Percentiles rank a stretch among this genome's conserved stretches.
These are phyloP conservation scores for Komagataella pseudopastoris DNA, from an alignment of 805 yeast genomes.

Conservation along the genomic window DNA sequence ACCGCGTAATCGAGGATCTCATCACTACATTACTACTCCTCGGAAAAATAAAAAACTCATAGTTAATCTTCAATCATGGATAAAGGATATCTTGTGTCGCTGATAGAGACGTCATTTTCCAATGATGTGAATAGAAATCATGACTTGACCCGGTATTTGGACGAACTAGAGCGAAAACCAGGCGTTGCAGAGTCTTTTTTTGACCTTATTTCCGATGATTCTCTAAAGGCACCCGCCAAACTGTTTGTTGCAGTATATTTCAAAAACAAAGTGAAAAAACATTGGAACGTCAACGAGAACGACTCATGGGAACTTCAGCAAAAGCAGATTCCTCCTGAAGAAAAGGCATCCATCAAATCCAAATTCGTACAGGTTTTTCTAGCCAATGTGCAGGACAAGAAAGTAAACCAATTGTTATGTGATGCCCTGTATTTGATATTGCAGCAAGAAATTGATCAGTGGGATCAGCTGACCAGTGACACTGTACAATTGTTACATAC, in stretches of 20 bases:
- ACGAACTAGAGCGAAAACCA: conserved; percentile 24
- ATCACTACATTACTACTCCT: not conserved
- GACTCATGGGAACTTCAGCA: conserved; percentile 8
- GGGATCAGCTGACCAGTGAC: conserved; percentile 39
- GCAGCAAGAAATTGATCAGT: conserved; percentile 23
- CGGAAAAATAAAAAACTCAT: not conserved
- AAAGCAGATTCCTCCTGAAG: conserved; percentile 26
- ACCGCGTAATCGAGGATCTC: not conserved
- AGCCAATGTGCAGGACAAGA: conserved; percentile 21
- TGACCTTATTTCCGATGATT: conserved; percentile 24
- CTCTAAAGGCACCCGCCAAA: conserved; percentile 33
- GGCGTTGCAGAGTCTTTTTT: conserved; percentile 31
- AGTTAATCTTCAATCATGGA: conserved; percentile 18
- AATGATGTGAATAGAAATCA: conserved; percentile 26
- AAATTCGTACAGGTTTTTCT: conserved; percentile 49
- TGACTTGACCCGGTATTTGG: conserved; percentile 28
- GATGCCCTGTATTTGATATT: conserved; percentile 44
- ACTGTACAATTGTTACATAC: conserved; percentile 31
- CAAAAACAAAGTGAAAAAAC: conserved; percentile 55
- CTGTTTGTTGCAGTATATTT: conserved; percentile 72
- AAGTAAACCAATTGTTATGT: conserved; percentile 41
- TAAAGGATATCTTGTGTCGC: conserved; percentile 25
- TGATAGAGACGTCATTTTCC: conserved; percentile 35
- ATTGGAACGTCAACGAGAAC: conserved; percentile 37
- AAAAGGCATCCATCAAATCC: conserved; percentile 52